Evolutionary conservation across 805 yeast genomes (phyloP), one percentile per base, ranked within the genome.

Genomic region (Saccharomycopsis synnaedendra): DNA sequence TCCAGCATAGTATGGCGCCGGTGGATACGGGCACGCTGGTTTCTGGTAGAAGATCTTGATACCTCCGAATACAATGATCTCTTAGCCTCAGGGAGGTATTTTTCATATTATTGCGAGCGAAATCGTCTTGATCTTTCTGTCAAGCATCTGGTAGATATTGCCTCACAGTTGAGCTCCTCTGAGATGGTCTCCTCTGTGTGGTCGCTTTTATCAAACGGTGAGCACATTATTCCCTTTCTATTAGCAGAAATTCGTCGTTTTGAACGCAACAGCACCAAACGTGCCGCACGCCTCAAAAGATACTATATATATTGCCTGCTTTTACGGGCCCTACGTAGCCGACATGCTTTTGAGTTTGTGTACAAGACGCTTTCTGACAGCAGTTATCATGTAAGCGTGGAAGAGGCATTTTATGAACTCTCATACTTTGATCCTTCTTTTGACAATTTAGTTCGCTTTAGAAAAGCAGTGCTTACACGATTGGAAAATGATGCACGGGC

Each of bases 401-500:
- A 44, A 28, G 47, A 44, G 32, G n/a, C 8, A 6, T 44, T 44
- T 32, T 44, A 39, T 39, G 11, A 30, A n/a, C 29, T 44, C 6
- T 38, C 42, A 8, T 39, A 39, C 32, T 27, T 39, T 30, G 47
- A 44, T 19, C 42, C 42, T 4, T 28, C 31, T 5, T 44, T 44
- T 39, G 47, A 44, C 29, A 11, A 9, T 8, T 32, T 44, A 9
- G 32, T 39, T 7, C 33, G 28, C 4, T 43, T 27, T 37, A 9
- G 46, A 10, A 36, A 11, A 5, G 10, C 4, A 19, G 28, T 43
- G 10, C n/a, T 43, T n/a, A 3, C 19, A 19, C 19, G 19, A 19
- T 19, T 19, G 19, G 19, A 43, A 3, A 28, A 19, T 8, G 32
- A 29, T 9, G 10, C 31, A 9, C 32, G 11, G 31, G 6, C 5